Evolutionary conservation across 257 asterid genomes (phyloP), one percentile per base, ranked within the genome.

Genomic region (Solanum etuberosum): DNA sequence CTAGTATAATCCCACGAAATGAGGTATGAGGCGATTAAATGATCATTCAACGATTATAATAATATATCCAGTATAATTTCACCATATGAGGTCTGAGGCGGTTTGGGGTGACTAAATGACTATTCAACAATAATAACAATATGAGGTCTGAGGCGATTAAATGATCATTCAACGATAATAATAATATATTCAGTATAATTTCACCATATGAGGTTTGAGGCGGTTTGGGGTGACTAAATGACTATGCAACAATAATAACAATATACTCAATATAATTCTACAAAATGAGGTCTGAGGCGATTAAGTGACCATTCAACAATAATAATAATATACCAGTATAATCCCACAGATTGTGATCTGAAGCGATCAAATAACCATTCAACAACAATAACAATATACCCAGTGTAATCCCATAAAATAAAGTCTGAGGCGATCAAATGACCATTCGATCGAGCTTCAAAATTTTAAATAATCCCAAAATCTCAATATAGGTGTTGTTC

Each of bases 11-110:
- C 3, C 4, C 65, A 1, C 5, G 21, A 57, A 57, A 57, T 21
- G 12, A 57, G 4, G 5, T 21, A 0, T 3, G 12, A 20, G 3
- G 65, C 1, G 1, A 7, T 21, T 3, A 7, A 3, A 57, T 57
- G 65, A 21, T 1, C 12, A 57, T 57, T 57, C n/a, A 6, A 54
- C 3, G 4, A 23, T 2, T 23, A 9, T n/a, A 46, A 14, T 46
- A 61, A 23, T 23, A 23, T 10, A n/a, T 10, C 1, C 31, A 23
- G 0, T 5, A 4, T 10, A n/a, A 61, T 21, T 27, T 7, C 12
- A 57, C 1, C 7, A 57, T 20, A 57, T 57, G 25, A 57, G 25
- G 25, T 4, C 1, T 57, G 25, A 57, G 9, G 5, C 43, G 34
- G 38, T 13, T n/a, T n/a, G n/a, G n/a, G n/a, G n/a, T n/a, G n/a